Base-by-base conservation (phyloP, 805 yeast genomes). In the Teunomyces stri region DNA sequence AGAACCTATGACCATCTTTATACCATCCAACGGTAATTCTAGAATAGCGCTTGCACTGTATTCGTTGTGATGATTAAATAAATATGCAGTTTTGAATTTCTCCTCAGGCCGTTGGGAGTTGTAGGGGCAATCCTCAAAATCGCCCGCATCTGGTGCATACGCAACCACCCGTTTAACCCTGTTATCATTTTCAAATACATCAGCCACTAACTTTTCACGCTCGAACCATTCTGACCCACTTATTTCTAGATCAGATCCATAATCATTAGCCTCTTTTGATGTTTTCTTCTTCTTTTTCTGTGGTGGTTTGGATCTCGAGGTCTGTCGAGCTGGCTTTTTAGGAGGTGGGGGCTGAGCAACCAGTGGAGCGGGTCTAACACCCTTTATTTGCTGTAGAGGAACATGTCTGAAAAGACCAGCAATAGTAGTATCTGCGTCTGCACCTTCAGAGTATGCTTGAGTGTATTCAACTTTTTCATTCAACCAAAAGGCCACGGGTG, bases 401-500 rank as follows among this genome's bases (percentile, higher is more conserved):
- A 79, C 72, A 29, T 63, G 63, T 12, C 57, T 52, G 20, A 69
- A 64, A 46, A 68, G 71, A 11, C 52, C 54, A 15, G 61, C 58
- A 30, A 70, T 54, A 2, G 72, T 68, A 15, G 74, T 67, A 45
- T 79, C 79, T 4, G 78, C 74, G 47, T 75, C 77, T 13, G 53
- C 61, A 15, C 54, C 63, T 5, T 68, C 56, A 36, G 74, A 70
- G 34, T 52, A 30, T 5, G 72, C 70, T 31, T 68, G 52, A 1
- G 68, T 56, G 58, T 86, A 89, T 3, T 87, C 78, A 27, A 86
- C 78, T 50, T 81, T 72, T 64, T 89, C 96, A 58, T 87, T 87
- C 61, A 87, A 79, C 96, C 96, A 89, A 61, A 76, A 87, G 2
- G 89, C 91, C 52, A 89, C 68, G 0, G 96, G 92, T 3, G 84